These are phyloP conservation scores for Mycena olivaceomarginata DNA, from an alignment of 768 basidiomycete genomes.

Conservation along the genomic window DNA sequence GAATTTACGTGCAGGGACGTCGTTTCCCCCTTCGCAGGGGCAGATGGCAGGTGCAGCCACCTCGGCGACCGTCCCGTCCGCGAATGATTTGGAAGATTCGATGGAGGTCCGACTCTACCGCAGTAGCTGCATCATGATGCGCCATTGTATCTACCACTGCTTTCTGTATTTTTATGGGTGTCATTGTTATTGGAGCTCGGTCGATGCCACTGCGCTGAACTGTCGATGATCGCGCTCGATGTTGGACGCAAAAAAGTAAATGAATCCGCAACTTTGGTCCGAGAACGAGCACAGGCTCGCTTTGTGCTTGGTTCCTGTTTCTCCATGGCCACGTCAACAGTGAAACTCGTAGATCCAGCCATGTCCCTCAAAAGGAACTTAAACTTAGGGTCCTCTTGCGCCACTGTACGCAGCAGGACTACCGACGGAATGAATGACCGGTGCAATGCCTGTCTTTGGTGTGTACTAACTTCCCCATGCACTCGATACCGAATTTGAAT, in stretches of 20 bases:
- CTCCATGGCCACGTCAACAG: too few relatives aligned
- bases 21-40: slow-evolving; percentile 66
- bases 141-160: slow-evolving; percentile 17
- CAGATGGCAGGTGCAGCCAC: slow-evolving; percentile 77
- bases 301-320: too few relatives aligned
- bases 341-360: too few relatives aligned
- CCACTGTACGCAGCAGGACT: too few relatives aligned
- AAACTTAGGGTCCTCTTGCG: too few relatives aligned
- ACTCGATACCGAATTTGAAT: not conserved
- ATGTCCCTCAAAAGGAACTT: too few relatives aligned
- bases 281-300: too few relatives aligned
- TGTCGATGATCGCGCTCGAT: too few relatives aligned
- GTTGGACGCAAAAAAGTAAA: too few relatives aligned
- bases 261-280: too few relatives aligned
- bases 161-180: slow-evolving; percentile 41
- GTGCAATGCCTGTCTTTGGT: not conserved
- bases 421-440: not conserved
- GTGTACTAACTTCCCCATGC: not conserved
- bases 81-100: slow-evolving; percentile 74
- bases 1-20: slow-evolving; percentile 73
- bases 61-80: slow-evolving; percentile 85
- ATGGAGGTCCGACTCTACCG: slow-evolving; percentile 35
- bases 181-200: not conserved
- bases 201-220: too few relatives aligned
- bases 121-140: not conserved